Percentiles rank a stretch among this genome's conserved stretches.
These are phyloP conservation scores for Cryphonectria naterciae DNA, from an alignment of 2,329 filamentous ascomycete species.

Conservation along the genomic window DNA sequence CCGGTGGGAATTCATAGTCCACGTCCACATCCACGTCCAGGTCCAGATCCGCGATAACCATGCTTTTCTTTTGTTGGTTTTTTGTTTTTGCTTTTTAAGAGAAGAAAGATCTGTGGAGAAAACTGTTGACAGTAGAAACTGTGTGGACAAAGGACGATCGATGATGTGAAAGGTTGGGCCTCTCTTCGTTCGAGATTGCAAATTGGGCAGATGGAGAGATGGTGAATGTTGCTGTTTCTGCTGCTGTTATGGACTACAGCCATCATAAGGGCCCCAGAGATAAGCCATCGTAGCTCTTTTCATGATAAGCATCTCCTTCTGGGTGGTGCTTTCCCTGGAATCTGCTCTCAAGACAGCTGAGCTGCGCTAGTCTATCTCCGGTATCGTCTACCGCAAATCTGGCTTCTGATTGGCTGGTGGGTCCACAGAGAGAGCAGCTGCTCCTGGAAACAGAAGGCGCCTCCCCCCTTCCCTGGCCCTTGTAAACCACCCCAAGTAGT, in stretches of 20 bases:
- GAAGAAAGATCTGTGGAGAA: not conserved
- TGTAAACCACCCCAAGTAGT: not conserved
- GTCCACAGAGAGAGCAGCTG: not conserved
- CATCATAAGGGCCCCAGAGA: not conserved
- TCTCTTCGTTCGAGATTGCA: not conserved
- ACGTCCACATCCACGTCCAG: no score
- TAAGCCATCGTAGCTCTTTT: not conserved
- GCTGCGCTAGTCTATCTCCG: slow-evolving; percentile 20
- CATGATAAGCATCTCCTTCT: not conserved
- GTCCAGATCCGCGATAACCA: not conserved
- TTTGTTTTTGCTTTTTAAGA: not conserved
- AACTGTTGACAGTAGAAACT: not conserved
- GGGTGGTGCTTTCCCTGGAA: slow-evolving; percentile 11
- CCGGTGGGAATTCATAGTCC: not conserved
- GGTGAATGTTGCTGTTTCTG: not conserved
- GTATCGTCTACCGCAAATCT: slow-evolving; percentile 2
- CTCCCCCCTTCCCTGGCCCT: not conserved
- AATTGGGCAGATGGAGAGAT: not conserved
- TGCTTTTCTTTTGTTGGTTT: not conserved
- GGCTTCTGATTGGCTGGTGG: slow-evolving; percentile 22
- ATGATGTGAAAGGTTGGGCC: not conserved
- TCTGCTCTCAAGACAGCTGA: slow-evolving; percentile 17
- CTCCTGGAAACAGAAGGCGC: slow-evolving; percentile 1
- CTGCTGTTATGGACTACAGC: not conserved
- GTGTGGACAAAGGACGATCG: not conserved